Conservation (phyloP, 768 basidiomycete species). For the Amanita rubescens region DNA sequence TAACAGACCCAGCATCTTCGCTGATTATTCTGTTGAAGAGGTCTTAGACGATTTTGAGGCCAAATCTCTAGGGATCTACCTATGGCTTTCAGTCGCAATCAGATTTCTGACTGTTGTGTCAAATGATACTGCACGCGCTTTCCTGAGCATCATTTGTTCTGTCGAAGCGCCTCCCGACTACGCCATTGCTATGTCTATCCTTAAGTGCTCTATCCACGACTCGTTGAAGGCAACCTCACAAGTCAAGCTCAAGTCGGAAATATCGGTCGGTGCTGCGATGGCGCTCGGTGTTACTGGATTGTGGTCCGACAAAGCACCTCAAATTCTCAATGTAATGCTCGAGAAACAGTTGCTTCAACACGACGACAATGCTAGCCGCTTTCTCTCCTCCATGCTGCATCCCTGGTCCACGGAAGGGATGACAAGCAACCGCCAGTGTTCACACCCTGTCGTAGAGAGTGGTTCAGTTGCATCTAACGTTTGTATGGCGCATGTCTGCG, state of each 20-base stretch:
- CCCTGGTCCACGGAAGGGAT: neutral
- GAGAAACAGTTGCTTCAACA: neutral
- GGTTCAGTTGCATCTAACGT: neutral
- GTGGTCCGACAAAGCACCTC: neutral
- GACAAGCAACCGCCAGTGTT: neutral
- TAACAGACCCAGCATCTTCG: neutral
- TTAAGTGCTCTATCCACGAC: neutral
- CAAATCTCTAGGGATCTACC: neutral
- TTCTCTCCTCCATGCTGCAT: neutral
- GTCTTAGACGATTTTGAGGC: neutral
- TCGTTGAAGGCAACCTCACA: neutral
- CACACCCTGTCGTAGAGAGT: neutral
- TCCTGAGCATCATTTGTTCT: neutral
- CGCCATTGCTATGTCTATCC: neutral
- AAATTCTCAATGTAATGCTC: neutral
- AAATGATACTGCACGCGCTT: constrained; percentile 1
- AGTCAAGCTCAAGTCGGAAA: neutral
- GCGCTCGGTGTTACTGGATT: neutral
- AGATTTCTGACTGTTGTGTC: neutral
- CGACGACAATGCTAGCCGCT: neutral
- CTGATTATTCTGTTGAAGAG: neutral
- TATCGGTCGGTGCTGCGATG: constrained; percentile 1
- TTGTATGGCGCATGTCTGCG: constrained; percentile 3
- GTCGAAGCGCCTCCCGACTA: neutral
- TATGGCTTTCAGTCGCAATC: constrained; percentile 1